Evolutionary conservation across 495 filamentous ascomycete species (phyloP), one percentile per base, ranked within the genome.

Genomic region (Trichocladium uniseriatum): DNA sequence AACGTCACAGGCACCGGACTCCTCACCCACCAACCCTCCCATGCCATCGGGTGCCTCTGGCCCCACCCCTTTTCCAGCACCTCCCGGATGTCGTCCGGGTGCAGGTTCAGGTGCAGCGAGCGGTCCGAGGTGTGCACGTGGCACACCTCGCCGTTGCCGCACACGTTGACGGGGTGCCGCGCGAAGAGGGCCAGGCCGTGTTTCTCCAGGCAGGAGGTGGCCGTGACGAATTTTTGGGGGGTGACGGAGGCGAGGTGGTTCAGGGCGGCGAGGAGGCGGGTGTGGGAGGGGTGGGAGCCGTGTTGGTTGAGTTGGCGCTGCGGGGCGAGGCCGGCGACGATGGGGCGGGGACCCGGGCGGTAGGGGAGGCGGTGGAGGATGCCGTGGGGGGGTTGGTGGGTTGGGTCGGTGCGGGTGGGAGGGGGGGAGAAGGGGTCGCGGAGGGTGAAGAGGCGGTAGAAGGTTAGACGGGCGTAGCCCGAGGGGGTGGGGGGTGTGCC

Each of bases 11-110:
- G 84, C 44, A 79, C 74, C 54, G 77, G 86, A 48, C 71, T 70
- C 59, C 54, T 71, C 38, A 70, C 69, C 56, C 62, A 64, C 15
- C 60, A 19, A 5, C 38, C 48, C 35, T 66, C 78, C 51, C 27
- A 29, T 10, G 86, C 81, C 51, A 94, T 73, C 1, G 86, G 86
- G 65, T 94, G 88, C n/a, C 88, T 72, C 65, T 95, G 79, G n/a
- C 85, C 89, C 88, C 87, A 94, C 16, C 88, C 85, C 37, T 79
- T 79, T 49, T 89, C 81, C 29, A 95, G 68, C 16, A 95, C 73
- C 54, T 81, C 74, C 60, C 74, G 80, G 38, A 84, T 86, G 64
- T 96, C 89, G 22, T 82, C 79, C 1, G 87, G 86, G 48, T 89
- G 80, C 19, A 95, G 68, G 13, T 78, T 79, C 55, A 90, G 58